Evolutionary conservation across 129 eudicot genomes (phyloP).

Genomic region (Kitagawia praeruptora): DNA sequence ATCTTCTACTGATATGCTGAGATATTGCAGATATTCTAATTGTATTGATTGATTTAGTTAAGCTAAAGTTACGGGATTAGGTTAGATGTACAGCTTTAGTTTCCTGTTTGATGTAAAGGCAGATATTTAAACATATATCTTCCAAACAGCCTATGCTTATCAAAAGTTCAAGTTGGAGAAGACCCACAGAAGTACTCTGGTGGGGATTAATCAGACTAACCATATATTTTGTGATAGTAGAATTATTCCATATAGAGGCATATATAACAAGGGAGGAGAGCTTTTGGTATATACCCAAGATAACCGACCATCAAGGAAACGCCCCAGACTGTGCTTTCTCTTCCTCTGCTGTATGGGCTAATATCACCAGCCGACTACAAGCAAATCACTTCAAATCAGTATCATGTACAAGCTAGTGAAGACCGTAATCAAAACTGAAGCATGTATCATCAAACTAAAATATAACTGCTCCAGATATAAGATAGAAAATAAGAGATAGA

Average conservation of each 20-base stretch:
- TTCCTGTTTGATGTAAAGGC: too few relatives aligned
- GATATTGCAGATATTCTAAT: too few relatives aligned
- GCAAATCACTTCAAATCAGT: not conserved
- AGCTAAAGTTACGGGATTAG: too few relatives aligned
- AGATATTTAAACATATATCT: too few relatives aligned
- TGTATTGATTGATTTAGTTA: too few relatives aligned
- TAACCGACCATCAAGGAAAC: conserved; percentile 89
- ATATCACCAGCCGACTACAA: conserved; percentile 35
- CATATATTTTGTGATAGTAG: not conserved
- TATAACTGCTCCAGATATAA: not conserved
- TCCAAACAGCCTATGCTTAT: not conserved
- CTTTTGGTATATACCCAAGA: conserved; percentile 61
- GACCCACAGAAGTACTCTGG: not conserved
- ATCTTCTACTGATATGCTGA: too few relatives aligned
- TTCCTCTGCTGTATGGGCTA: conserved; percentile 63
- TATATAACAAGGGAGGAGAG: not conserved
- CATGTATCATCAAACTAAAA: not conserved
- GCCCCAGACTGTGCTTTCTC: conserved; percentile 98
- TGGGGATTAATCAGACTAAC: not conserved
- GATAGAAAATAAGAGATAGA: not conserved
- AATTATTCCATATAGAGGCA: not conserved
- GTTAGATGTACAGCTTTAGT: too few relatives aligned
- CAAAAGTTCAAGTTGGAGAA: not conserved
- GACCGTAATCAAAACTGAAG: not conserved
- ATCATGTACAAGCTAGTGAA: not conserved